Percentiles rank a stretch among this genome's conserved stretches.
Conservation (phyloP, 2,329 filamentous ascomycete species). For the Colletotrichum orbiculare region DNA sequence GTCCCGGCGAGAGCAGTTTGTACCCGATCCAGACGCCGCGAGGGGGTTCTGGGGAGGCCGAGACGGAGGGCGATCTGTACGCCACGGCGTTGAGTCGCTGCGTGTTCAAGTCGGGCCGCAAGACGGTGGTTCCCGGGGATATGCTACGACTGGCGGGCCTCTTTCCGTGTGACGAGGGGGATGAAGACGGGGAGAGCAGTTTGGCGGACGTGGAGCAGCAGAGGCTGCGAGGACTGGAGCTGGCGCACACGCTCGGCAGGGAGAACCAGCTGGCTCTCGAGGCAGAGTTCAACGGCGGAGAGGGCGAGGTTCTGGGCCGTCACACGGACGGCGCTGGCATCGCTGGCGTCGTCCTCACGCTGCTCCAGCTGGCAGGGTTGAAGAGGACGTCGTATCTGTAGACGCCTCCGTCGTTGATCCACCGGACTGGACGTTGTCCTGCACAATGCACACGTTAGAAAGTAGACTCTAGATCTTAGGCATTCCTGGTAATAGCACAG, state of each 20-base stretch:
- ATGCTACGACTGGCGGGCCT: slow-evolving; percentile 70
- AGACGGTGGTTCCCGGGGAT: slow-evolving; percentile 73
- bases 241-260: slow-evolving; percentile 43
- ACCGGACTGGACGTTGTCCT: no score
- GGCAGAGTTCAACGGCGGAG: slow-evolving; percentile 42
- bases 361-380: slow-evolving; percentile 46
- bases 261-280: slow-evolving; percentile 45
- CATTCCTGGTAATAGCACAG: no score
- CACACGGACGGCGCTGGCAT: slow-evolving; percentile 50
- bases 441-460: no score
- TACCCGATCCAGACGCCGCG: slow-evolving; percentile 45
- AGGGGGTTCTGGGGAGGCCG: neutral
- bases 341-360: slow-evolving; percentile 47
- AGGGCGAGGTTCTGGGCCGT: slow-evolving; percentile 47
- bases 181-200: neutral
- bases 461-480: no score
- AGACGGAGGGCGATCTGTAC: slow-evolving; percentile 49
- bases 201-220: slow-evolving; percentile 46
- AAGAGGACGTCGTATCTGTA: slow-evolving; percentile 44
- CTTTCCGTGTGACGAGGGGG: slow-evolving; percentile 56
- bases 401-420: neutral
- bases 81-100: slow-evolving; percentile 68
- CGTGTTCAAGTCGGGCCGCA: slow-evolving; percentile 69
- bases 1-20: slow-evolving; percentile 40
- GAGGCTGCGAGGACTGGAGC: slow-evolving; percentile 47